Base-by-base conservation (phyloP, 495 filamentous ascomycete species). In the Neurospora terricola region DNA sequence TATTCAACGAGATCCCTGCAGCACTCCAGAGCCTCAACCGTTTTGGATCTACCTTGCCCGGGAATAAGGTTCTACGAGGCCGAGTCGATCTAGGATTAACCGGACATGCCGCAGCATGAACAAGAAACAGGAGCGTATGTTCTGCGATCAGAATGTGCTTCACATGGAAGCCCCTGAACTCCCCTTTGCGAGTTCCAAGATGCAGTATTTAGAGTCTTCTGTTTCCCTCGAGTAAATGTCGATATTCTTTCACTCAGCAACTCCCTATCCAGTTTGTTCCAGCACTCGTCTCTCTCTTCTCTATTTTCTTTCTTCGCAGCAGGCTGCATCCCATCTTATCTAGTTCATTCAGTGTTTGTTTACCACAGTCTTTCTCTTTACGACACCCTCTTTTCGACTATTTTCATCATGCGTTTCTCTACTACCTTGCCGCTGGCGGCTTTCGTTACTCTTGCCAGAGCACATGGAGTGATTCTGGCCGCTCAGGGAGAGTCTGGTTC, bases 391-490 rank as follows among this genome's bases (percentile, higher is more conserved):
- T 27, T 62, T 62, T 62, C 54, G 5, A 14, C 48, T 23, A 59
- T 34, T n/a, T 77, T 77, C 70, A 81, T 78, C 7, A 79, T 82
- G 77, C 77, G 70, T 73, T 38, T 21, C n/a, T 81, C 77, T 73
- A 78, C 78, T 73, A 75, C 72, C 36, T 75, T 81, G 76, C 79
- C 81, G 70, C 77, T 81, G 72, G 78, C 81, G 68, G 79, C 78
- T 43, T 71, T 86, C 27, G 36, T 85, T 70, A 77, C 82, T 36
- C 38, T 84, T 4, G 75, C 74, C 23, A 77, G 78, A 27, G 82
- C 78, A 5, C 84, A 86, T 70, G 84, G 81, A 38, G 83, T 84
- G 14, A 82, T 86, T 59, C 71, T 84, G 12, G 79, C 69, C 16
- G 84, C 82, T 39, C 81, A 84, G 69, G 84, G 84, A 43, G 73